Conservation (phyloP, 2,329 filamentous ascomycete species). For the Leptographium flavum region DNA sequence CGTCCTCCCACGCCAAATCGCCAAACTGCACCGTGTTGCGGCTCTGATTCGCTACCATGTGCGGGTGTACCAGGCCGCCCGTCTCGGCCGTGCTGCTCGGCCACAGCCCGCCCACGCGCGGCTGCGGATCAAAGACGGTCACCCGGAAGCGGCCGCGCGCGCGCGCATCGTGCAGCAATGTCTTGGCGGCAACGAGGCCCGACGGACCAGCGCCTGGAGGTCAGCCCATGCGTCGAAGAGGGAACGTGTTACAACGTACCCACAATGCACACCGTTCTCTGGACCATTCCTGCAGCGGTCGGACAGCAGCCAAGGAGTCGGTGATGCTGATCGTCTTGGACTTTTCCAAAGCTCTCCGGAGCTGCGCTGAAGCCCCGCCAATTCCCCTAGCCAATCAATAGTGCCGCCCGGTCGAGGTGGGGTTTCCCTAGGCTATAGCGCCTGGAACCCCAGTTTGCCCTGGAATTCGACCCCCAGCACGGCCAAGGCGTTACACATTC, state of each 20-base stretch:
- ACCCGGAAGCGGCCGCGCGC: slow-evolving; percentile 42
- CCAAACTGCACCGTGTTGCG: slow-evolving; percentile 60
- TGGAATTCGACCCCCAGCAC: too few relatives aligned
- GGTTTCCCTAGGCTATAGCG: too few relatives aligned
- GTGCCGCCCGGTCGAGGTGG: too few relatives aligned
- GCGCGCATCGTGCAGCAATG: slow-evolving; percentile 46
- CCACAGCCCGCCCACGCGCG: slow-evolving; percentile 67
- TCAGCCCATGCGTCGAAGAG: neutral
- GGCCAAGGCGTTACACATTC: too few relatives aligned
- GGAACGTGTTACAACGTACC: slow-evolving; percentile 25
- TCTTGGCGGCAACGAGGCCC: slow-evolving; percentile 58
- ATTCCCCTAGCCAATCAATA: too few relatives aligned
- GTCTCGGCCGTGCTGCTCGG: slow-evolving; percentile 35
- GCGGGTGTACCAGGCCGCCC: slow-evolving; percentile 44
- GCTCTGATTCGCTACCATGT: slow-evolving; percentile 63
- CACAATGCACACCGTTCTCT: slow-evolving; percentile 36
- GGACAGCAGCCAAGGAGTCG: too few relatives aligned
- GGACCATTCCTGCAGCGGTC: too few relatives aligned
- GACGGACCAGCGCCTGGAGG: slow-evolving; percentile 50
- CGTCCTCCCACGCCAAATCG: slow-evolving; percentile 54
- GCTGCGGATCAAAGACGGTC: slow-evolving; percentile 53
- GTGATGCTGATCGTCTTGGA: too few relatives aligned
- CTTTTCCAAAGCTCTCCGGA: too few relatives aligned
- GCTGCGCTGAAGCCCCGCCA: too few relatives aligned
- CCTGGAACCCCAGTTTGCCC: too few relatives aligned